phyloP scores from a whole-genome alignment of 225 moss, liverwort and hornwort species.

The Bryoerythrophyllum caledonicum region DNA sequence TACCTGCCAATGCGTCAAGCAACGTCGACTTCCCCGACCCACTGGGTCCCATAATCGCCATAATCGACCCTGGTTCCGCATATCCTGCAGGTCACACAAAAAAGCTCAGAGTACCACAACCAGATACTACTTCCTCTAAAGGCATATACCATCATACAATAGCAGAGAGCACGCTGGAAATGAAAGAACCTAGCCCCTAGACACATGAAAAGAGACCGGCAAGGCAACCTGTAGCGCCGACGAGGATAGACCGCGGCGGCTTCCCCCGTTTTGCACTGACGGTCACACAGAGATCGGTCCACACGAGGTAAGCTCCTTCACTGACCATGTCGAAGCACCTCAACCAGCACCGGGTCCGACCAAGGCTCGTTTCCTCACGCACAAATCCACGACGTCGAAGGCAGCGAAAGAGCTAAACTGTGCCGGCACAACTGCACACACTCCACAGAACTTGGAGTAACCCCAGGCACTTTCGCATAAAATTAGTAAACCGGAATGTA shows the following conservation, averaged over 20 bases:
- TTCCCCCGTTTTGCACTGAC: constrained; percentile 20
- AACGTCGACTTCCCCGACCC: constrained; percentile 72
- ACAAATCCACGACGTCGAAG: too few species aligned
- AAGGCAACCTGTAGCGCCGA: constrained; percentile 33
- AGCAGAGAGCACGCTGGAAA: not conserved
- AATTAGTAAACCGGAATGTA: too few species aligned
- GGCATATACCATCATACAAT: not conserved
- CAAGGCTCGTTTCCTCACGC: too few species aligned
- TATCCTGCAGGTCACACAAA: constrained; percentile 41
- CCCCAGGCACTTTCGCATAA: too few species aligned
- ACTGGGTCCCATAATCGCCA: constrained; percentile 80
- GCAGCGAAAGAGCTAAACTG: too few species aligned
- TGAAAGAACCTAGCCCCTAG: not conserved
- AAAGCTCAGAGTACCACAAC: not conserved
- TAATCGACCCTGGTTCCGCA: constrained; percentile 71
- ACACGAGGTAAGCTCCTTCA: constrained; percentile 21
- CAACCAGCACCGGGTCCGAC: too few species aligned
- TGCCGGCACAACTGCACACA: too few species aligned
- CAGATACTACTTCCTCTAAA: not conserved
- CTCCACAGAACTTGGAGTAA: too few species aligned
- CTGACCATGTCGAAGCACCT: not conserved
- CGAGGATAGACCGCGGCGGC: constrained; percentile 33
- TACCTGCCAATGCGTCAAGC: constrained; percentile 74
- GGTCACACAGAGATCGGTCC: constrained; percentile 41
- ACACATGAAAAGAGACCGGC: too few species aligned